Percentiles rank a stretch among this genome's conserved stretches.
phyloP scores from a whole-genome alignment of 768 basidiomycete species.

The Pluteus cervinus region DNA sequence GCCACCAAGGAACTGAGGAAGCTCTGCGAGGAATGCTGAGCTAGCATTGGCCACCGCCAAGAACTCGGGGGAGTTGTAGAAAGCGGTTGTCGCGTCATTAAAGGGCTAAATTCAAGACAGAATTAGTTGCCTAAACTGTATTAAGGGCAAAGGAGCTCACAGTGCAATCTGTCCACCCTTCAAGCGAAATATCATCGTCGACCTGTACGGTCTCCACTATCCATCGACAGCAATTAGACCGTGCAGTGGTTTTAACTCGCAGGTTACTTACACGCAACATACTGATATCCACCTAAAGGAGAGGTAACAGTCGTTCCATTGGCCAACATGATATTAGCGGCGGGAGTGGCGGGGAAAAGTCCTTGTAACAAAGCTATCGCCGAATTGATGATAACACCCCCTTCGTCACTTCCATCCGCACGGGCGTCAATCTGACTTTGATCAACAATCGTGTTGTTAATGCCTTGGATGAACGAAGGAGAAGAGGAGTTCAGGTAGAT shows the following conservation, averaged over 20 bases:
- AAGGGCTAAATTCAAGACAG: constrained; percentile 34
- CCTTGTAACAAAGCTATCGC: constrained; percentile 67
- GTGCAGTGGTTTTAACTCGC: neutral
- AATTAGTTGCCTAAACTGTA: neutral
- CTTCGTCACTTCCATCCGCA: constrained; percentile 72
- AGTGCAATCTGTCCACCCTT: constrained; percentile 59
- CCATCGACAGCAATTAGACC: constrained; percentile 8
- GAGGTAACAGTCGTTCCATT: constrained; percentile 55
- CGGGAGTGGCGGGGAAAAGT: constrained; percentile 46
- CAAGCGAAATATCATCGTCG: constrained; percentile 53
- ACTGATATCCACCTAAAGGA: constrained; percentile 67
- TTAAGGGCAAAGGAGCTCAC: constrained; percentile 23
- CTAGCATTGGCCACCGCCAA: constrained; percentile 35
- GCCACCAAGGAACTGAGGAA: constrained; percentile 49
- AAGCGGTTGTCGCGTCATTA: constrained; percentile 34
- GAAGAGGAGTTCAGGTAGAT: constrained; percentile 52
- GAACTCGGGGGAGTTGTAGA: constrained; percentile 53
- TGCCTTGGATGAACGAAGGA: constrained; percentile 42
- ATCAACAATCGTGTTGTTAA: constrained; percentile 30
- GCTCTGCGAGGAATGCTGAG: constrained; percentile 39
- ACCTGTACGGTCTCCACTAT: constrained; percentile 61
- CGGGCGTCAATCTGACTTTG: constrained; percentile 36
- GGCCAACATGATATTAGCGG: constrained; percentile 51
- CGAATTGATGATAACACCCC: constrained; percentile 59
- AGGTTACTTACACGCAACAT: constrained; percentile 30